phyloP scores from a whole-genome alignment of 805 yeast species.

The Ogataea polymorpha region DNA sequence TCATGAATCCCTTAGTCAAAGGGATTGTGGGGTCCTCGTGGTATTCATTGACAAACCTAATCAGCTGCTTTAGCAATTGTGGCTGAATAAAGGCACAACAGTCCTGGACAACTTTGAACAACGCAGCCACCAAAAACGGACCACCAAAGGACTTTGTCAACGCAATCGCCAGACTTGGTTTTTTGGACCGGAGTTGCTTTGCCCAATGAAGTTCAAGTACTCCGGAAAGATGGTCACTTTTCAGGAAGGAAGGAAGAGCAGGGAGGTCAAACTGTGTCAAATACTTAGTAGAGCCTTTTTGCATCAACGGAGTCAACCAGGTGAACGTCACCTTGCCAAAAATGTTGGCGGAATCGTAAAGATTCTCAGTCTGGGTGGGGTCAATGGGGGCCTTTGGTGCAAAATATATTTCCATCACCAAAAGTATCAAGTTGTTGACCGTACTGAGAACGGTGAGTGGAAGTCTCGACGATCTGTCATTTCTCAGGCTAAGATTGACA shows the following conservation, averaged over 20 bases:
- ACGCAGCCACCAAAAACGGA: constrained; percentile 66
- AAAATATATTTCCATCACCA: constrained; percentile 44
- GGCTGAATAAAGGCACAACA: constrained; percentile 85
- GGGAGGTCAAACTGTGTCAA: constrained; percentile 66
- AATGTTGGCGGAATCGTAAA: constrained; percentile 46
- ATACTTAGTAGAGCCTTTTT: constrained; percentile 45
- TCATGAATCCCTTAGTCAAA: constrained; percentile 69
- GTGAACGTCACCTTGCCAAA: constrained; percentile 51
- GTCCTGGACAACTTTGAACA: constrained; percentile 74
- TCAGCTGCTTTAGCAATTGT: constrained; percentile 66
- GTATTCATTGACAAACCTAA: constrained; percentile 55
- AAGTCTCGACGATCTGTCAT: constrained; percentile 30
- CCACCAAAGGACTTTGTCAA: constrained; percentile 69
- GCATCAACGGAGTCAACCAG: constrained; percentile 62
- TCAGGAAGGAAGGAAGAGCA: constrained; percentile 64
- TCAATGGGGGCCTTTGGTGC: constrained; percentile 32
- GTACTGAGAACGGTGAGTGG: constrained; percentile 25
- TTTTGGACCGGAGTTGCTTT: constrained; percentile 38
- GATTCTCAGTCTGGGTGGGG: constrained; percentile 38
- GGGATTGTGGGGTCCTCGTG: constrained; percentile 50
- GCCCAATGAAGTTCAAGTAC: constrained; percentile 61
- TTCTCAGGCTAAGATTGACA: constrained; percentile 39
- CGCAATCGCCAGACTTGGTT: constrained; percentile 41
- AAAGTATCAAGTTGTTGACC: constrained; percentile 39
- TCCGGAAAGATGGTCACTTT: constrained; percentile 49